phyloP scores from a whole-genome alignment of 78 protist genomes.

The Thecamonas trahens region DNA sequence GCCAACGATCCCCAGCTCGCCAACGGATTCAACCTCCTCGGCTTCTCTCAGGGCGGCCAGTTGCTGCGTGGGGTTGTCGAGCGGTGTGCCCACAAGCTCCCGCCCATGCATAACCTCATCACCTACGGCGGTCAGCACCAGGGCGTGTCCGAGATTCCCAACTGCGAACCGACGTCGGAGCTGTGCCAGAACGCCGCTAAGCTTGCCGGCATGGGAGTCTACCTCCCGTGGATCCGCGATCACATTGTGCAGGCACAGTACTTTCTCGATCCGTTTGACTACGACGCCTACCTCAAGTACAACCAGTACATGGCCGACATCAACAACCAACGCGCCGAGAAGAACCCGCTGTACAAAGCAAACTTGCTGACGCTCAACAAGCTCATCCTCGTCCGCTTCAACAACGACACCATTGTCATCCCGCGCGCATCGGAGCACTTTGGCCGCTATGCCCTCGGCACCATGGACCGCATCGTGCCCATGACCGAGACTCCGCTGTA shows the following conservation, averaged over 20 bases:
- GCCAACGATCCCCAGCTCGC: conserved; percentile 27
- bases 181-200: conserved; percentile 22
- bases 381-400: conserved; percentile 41
- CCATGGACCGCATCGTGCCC: not conserved
- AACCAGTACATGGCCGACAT: conserved; percentile 53
- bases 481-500: not conserved
- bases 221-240: conserved; percentile 20
- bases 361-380: conserved; percentile 28
- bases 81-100: conserved; percentile 53
- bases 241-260: conserved; percentile 51
- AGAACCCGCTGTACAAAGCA: conserved; percentile 48
- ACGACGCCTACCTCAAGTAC: conserved; percentile 17
- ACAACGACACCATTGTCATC: conserved; percentile 51
- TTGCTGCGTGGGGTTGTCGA: conserved; percentile 48
- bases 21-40: conserved; percentile 56
- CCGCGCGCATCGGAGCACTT: conserved; percentile 50
- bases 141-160: conserved; percentile 40
- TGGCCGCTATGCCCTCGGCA: not conserved
- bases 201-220: conserved; percentile 26
- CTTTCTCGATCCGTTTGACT: conserved; percentile 1
- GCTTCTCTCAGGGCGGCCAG: conserved; percentile 63
- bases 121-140: conserved; percentile 58
- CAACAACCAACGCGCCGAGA: conserved; percentile 40
- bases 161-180: conserved; percentile 7
- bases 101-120: conserved; percentile 45